phyloP scores from a whole-genome alignment of 2,329 filamentous ascomycete genomes.

The Elsinoe fawcettii region DNA sequence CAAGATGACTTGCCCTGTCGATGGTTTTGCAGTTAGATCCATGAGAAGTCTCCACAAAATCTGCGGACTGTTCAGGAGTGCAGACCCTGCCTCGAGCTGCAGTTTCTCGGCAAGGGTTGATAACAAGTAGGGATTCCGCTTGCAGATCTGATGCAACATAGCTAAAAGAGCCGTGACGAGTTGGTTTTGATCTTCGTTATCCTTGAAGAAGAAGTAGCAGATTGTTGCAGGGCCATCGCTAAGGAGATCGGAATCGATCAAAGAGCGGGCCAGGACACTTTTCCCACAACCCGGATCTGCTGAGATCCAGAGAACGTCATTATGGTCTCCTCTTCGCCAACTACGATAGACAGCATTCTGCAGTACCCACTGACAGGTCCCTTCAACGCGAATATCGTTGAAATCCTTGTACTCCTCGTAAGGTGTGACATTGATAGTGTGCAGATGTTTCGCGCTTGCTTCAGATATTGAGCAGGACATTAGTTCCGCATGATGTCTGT shows the following conservation, averaged over 20 bases:
- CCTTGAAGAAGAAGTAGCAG: conserved; percentile 35
- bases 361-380: conserved; percentile 31
- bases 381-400: conserved; percentile 25
- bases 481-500: no score
- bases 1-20: no score
- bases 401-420: conserved; percentile 30
- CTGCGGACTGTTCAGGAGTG: no score
- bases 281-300: conserved; percentile 37
- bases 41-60: no score
- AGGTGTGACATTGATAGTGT: conserved; percentile 21
- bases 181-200: no score
- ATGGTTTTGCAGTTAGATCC: no score
- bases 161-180: conserved; percentile 28
- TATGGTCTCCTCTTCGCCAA: conserved; percentile 22
- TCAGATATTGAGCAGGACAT: no score
- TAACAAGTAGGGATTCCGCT: conserved; percentile 22
- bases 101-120: conserved; percentile 17
- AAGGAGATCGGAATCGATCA: conserved; percentile 28
- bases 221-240: conserved; percentile 14
- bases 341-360: conserved; percentile 23
- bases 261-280: conserved; percentile 32
- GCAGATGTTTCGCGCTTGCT: conserved; percentile 23
- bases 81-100: no score
- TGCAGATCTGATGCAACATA: conserved; percentile 34
- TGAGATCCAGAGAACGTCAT: conserved; percentile 33